phyloP scores from a whole-genome alignment of 257 asterid genomes.

The Coffea eugenioides region DNA sequence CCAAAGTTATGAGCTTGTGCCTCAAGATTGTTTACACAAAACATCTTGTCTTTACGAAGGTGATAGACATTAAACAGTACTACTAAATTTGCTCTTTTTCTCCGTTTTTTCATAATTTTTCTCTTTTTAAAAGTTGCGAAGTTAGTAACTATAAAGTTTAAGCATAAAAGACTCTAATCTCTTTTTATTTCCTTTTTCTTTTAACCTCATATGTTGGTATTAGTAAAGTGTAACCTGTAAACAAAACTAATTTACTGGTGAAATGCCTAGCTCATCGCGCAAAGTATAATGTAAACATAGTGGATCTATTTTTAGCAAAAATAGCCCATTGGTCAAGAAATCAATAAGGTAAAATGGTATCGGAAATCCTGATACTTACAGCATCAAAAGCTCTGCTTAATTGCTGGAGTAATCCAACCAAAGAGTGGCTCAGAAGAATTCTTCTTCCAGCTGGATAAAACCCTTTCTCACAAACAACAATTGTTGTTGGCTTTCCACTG shows the following conservation, averaged over 20 bases:
- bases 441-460: constrained; percentile 80
- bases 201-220: too few species aligned
- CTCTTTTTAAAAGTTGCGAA: not conserved
- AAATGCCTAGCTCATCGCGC: too few species aligned
- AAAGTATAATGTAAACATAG: too few species aligned
- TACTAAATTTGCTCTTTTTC: too few species aligned
- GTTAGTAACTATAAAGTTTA: too few species aligned
- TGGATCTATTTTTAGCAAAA: too few species aligned
- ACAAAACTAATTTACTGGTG: too few species aligned
- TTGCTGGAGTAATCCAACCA: constrained; percentile 75
- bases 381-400: constrained; percentile 65
- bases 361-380: constrained; percentile 40
- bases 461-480: constrained; percentile 71
- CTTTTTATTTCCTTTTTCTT: too few species aligned
- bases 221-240: too few species aligned
- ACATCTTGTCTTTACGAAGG: not conserved
- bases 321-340: not conserved
- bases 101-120: too few species aligned
- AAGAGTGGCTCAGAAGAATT: constrained; percentile 51
- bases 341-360: not conserved
- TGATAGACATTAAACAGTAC: not conserved
- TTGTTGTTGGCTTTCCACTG: constrained; percentile 75
- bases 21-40: not conserved
- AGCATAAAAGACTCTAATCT: too few species aligned
- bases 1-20: not conserved